Conservation (phyloP, 1,284 basidiomycete genomes). For the Grifola frondosa region DNA sequence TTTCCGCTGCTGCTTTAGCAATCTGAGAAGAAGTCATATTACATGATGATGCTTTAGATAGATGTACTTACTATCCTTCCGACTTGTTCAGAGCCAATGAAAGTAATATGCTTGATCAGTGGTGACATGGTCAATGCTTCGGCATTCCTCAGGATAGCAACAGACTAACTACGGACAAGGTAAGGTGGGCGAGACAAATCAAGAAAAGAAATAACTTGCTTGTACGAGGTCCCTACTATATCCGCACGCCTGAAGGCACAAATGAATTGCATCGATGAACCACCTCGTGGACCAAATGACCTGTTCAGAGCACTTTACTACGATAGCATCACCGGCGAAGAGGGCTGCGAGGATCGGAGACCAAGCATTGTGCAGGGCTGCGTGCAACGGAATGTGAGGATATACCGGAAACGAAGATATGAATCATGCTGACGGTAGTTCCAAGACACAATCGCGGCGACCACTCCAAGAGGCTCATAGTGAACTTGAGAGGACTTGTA, state of each 20-base stretch:
- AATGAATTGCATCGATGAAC: constrained; percentile 77
- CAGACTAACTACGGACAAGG: constrained; percentile 59
- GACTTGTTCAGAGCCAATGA: constrained; percentile 92
- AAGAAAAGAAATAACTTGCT: constrained; percentile 32
- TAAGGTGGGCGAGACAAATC: background rate
- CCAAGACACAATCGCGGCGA: constrained; percentile 93
- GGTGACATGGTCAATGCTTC: constrained; percentile 80
- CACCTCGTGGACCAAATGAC: constrained; percentile 87
- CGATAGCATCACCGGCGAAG: constrained; percentile 88
- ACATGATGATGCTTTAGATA: background rate
- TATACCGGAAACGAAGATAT: background rate
- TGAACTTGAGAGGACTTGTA: constrained; percentile 87
- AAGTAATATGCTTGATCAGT: constrained; percentile 79
- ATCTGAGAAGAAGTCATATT: constrained; percentile 45
- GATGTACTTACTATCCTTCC: constrained; percentile 68
- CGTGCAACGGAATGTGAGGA: background rate
- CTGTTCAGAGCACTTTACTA: constrained; percentile 92
- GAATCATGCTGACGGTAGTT: constrained; percentile 69
- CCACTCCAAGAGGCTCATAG: constrained; percentile 93
- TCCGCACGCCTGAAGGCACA: constrained; percentile 75
- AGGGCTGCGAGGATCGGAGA: constrained; percentile 90
- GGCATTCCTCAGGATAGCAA: constrained; percentile 87
- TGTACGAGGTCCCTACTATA: constrained; percentile 84
- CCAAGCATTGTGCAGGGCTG: constrained; percentile 90
- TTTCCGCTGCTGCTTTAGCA: constrained; percentile 77